Evolutionary conservation across 176 grass and related monocot genomes (phyloP), one percentile per base, ranked within the genome.

Genomic region (Phoenix roebelenii): DNA sequence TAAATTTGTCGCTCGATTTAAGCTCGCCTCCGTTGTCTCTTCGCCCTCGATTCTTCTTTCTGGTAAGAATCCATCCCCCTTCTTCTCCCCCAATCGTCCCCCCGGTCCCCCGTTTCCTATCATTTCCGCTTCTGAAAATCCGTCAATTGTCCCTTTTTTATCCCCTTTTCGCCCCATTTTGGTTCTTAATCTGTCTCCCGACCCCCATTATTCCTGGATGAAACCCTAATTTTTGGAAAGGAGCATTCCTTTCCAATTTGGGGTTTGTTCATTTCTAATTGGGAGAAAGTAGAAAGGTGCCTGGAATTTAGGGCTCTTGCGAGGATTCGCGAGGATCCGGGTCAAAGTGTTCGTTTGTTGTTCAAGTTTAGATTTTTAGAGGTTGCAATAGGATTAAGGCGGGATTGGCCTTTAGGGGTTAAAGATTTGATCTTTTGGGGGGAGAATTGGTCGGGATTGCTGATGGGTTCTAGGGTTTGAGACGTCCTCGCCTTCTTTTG

Each of bases 201-300:
- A 12, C n/a, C 16, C 15, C 23, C 16, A 10, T 9, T 26, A 18
- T 60, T 39, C 6, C 30, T 29, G 58, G 25, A 60, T 60, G 4
- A 29, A 60, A 60, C 58, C 58, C 58, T 60, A n/a, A 35, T 15
- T 26, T 32, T 60, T 22, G 58, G 26, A 39, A 60, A 60, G 58
- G 58, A 30, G 25, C 35, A 17, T 26, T 39, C 58, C 58, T 39
- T 60, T 60, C 26, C 58, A 32, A 18, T 60, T 23, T 60, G 9
- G 25, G 25, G 58, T 12, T 22, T 56, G 54, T 60, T 60, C 18
- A 0, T 39, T 60, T 26, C 5, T 60, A 26, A n/a, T 60, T 44
- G 9, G 35, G 35, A 12, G 35, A 44, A 3, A 44, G 35, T 7
- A 3, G 58, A n/a, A 16, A 17, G 26, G 15, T 18, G 4, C 14